Evolutionary conservation across 2,329 filamentous ascomycete genomes (phyloP), one percentile per base, ranked within the genome.

Genomic region (Fusarium coffeatum): DNA sequence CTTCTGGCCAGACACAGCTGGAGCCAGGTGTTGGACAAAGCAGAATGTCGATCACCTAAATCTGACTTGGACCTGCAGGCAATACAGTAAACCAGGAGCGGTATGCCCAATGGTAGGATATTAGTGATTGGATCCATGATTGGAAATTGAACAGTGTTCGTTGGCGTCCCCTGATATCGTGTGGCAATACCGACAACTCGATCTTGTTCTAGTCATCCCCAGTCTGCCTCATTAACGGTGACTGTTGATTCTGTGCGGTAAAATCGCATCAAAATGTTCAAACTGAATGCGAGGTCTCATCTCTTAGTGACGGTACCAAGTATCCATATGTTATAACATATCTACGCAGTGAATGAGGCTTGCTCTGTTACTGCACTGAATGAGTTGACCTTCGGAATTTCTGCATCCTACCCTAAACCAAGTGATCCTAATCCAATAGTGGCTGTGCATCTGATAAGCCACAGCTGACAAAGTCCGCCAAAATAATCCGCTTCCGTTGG

Each of bases 1-100:
- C 87, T 87, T 75, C 90, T 87, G 7, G 89, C 87, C 76, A 82
- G 88, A 72, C 88, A 90, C 61, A 88, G 84, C 87, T 87, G 89
- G 15, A 87, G 87, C 16, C 84, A 86, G 15, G 86, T 86, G 73
- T 89, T 90, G 71, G 90, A 88, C 42, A 85, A 86, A 53, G 90
- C 71, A 76, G 86, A 16, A 84, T 86, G 71, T 84, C 85, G 74
- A 90, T 84, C 8, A 79, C 78, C 68, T 80, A 81, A 75, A 88
- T 79, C 78, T 37, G 79, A 74, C 8, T 84, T 87, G 6, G 88
- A 88, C 43, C 78, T 58, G 87, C 84, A 72, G n/a, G 15, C 32
- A 34, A 37, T 18, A 18, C 32, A 10, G 16, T 37, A 37, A 18
- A 37, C 16, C 9, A 37, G 86, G 86, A 90, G 76, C 89, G 88